phyloP scores from a whole-genome alignment of 2,329 filamentous ascomycete species.

The Neofusicoccum cordaticola region DNA sequence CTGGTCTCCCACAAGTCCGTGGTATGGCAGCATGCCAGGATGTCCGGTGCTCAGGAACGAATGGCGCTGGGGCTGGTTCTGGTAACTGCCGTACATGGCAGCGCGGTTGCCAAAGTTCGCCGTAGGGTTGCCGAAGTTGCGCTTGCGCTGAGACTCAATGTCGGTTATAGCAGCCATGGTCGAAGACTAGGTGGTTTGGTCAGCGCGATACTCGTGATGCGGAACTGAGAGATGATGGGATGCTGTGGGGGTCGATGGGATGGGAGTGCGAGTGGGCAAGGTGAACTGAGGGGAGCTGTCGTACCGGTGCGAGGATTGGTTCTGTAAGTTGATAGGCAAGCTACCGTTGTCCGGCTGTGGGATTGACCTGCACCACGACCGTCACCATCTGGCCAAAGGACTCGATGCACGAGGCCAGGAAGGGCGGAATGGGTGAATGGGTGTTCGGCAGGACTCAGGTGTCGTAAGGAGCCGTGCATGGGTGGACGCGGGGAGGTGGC shows the following conservation, averaged over 20 bases:
- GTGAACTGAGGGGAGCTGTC: conserved; percentile 3
- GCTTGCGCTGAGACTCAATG: conserved; percentile 18
- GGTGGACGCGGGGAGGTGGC: neutral
- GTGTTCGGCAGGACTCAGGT: neutral
- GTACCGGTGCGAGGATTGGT: conserved; percentile 15
- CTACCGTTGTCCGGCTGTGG: conserved; percentile 16
- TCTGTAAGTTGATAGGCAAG: conserved; percentile 18
- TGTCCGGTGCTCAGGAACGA: conserved; percentile 14
- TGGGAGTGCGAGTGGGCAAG: neutral
- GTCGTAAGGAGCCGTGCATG: neutral
- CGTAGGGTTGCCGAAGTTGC: conserved; percentile 15
- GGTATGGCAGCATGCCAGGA: conserved; percentile 16
- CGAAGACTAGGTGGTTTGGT: neutral
- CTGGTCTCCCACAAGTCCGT: conserved; percentile 14
- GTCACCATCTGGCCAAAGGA: neutral
- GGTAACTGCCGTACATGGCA: conserved; percentile 13
- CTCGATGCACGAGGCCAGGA: too few relatives aligned
- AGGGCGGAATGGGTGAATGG: neutral
- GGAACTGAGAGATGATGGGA: neutral
- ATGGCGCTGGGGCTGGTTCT: conserved; percentile 13
- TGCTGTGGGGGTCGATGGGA: neutral
- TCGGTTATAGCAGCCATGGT: conserved; percentile 14
- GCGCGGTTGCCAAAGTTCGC: conserved; percentile 12
- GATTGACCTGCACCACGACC: conserved; percentile 8
- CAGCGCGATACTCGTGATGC: neutral